Percentiles rank a stretch among this genome's conserved stretches.
Evolutionary conservation across 2,329 filamentous ascomycete genomes (phyloP).

Genomic region (Alternaria sp.): DNA sequence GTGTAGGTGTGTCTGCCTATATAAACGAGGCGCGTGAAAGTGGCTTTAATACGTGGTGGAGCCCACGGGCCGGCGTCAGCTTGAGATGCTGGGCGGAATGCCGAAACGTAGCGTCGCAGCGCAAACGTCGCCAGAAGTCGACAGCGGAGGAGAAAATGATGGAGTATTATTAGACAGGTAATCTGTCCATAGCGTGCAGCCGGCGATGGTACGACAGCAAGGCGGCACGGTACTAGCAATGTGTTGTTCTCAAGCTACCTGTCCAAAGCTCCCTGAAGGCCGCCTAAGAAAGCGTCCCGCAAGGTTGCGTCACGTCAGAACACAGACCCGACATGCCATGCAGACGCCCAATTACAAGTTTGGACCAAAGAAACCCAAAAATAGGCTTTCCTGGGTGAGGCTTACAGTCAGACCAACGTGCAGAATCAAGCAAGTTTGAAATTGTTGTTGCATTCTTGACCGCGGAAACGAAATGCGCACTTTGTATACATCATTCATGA

Average conservation of each 20-base stretch:
- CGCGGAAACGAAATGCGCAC: constrained; percentile 15
- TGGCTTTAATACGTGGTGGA: constrained; percentile 7
- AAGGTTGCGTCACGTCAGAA: background rate
- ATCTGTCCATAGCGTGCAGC: background rate
- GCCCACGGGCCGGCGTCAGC: constrained; percentile 14
- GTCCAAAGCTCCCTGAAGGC: constrained; percentile 25
- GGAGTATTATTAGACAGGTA: background rate
- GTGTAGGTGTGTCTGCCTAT: constrained; percentile 8
- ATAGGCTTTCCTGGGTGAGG: background rate
- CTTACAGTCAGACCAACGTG: background rate
- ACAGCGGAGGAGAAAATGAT: background rate
- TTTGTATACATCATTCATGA: constrained; percentile 44
- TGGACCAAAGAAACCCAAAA: background rate
- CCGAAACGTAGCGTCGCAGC: constrained; percentile 17
- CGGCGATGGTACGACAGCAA: background rate
- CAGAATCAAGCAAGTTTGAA: background rate
- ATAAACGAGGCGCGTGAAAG: constrained; percentile 3
- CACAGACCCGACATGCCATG: background rate
- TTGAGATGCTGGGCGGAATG: constrained; percentile 15
- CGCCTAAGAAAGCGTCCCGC: constrained; percentile 13
- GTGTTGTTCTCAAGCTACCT: constrained; percentile 33
- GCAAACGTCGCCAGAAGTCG: constrained; percentile 6
- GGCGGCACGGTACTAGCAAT: constrained; percentile 20
- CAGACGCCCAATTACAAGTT: background rate
- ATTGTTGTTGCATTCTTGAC: constrained; percentile 16